Percentiles rank a stretch among this genome's conserved stretches.
phyloP scores from a whole-genome alignment of 2,329 filamentous ascomycete species.

The Trichoderma polysporum region DNA sequence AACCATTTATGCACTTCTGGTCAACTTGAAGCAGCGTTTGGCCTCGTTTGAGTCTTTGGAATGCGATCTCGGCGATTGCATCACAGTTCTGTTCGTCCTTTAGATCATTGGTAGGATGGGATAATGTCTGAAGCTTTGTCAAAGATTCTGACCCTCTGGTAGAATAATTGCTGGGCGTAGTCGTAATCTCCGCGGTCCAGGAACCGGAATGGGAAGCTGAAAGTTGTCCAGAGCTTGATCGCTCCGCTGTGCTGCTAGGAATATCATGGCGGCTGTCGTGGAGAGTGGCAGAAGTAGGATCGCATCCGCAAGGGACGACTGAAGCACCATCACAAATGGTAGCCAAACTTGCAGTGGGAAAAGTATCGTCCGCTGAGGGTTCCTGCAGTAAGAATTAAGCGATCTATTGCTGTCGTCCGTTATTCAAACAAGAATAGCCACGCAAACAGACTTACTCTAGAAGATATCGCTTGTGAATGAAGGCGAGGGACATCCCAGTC shows the following conservation, averaged over 20 bases:
- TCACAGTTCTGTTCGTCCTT: background rate
- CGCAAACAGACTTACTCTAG: background rate
- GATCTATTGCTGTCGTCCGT: background rate
- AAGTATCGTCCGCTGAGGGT: background rate
- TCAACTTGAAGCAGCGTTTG: background rate
- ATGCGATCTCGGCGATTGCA: background rate
- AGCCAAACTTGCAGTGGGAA: slow-evolving; percentile 15
- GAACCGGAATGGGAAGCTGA: slow-evolving; percentile 5
- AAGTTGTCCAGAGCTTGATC: background rate
- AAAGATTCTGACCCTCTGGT: background rate
- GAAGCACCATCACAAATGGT: background rate
- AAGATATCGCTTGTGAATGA: slow-evolving; percentile 1
- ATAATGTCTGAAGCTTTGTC: background rate
- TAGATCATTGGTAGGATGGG: background rate
- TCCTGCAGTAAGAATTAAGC: slow-evolving; percentile 4
- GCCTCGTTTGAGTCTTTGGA: background rate
- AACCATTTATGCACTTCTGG: slow-evolving; percentile 31
- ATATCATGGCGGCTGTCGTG: slow-evolving; percentile 11
- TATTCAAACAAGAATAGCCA: background rate
- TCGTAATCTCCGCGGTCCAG: slow-evolving; percentile 10
- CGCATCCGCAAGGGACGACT: slow-evolving; percentile 3
- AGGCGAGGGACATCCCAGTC: slow-evolving; percentile 4
- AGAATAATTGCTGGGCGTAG: background rate
- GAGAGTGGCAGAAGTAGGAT: slow-evolving; percentile 14
- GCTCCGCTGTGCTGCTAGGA: background rate